phyloP scores from a whole-genome alignment of 371 early-diverging fungal genomes.

The Mucor sp. region DNA sequence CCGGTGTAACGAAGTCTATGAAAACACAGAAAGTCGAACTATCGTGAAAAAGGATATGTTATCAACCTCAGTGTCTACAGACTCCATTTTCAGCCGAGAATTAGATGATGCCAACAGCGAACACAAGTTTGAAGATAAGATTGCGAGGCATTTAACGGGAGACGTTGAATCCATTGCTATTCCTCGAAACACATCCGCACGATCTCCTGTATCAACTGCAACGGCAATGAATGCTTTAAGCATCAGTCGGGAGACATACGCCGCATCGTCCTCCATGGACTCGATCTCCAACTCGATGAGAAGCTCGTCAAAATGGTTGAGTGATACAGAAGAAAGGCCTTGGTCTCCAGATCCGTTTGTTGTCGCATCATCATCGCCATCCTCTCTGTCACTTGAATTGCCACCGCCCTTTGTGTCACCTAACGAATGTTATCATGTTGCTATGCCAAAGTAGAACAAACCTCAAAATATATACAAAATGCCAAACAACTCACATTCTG shows the following conservation, averaged over 20 bases:
- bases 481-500: neutral
- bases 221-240: neutral
- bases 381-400: constrained; percentile 6
- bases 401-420: constrained; percentile 16
- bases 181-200: constrained; percentile 14
- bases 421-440: constrained; percentile 33
- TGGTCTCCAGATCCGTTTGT: constrained; percentile 24
- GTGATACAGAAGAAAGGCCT: constrained; percentile 18
- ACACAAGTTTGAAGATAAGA: constrained; percentile 43
- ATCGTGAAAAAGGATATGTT: neutral
- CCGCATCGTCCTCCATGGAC: constrained; percentile 17
- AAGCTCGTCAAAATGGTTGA: constrained; percentile 6
- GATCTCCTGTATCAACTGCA: neutral
- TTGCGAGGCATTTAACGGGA: constrained; percentile 46
- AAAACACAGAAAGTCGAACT: constrained; percentile 46
- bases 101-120: constrained; percentile 27
- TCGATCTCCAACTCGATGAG: constrained; percentile 15
- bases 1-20: constrained; percentile 69
- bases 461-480: neutral
- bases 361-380: constrained; percentile 10
- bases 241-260: constrained; percentile 3
- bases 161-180: constrained; percentile 52
- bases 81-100: constrained; percentile 39
- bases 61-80: constrained; percentile 4
- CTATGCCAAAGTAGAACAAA: constrained; percentile 46